Evolutionary conservation across 1,284 basidiomycete species (phyloP).

Genomic region (Ganoderma lingzhi): DNA sequence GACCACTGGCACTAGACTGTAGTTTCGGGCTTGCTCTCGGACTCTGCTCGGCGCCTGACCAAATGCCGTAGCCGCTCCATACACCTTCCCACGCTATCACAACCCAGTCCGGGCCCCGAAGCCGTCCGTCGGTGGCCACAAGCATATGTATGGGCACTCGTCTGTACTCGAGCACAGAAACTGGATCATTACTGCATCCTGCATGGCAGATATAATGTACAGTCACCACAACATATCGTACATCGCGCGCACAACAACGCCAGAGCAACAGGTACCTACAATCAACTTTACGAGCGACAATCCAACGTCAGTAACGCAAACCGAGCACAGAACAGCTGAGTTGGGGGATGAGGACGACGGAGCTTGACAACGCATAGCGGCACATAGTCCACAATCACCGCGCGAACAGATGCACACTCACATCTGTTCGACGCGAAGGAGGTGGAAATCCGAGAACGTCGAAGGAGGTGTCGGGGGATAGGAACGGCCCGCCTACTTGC

Average conservation of each 20-base stretch:
- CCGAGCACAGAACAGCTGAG: neutral
- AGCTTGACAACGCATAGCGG: conserved; percentile 8
- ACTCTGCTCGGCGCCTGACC: neutral
- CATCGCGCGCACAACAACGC: conserved; percentile 12
- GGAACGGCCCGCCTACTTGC: conserved; percentile 51
- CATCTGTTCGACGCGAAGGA: conserved; percentile 6
- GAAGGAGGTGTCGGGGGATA: neutral
- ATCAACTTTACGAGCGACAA: conserved; percentile 11
- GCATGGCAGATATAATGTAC: conserved; percentile 29
- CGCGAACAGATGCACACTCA: conserved; percentile 6
- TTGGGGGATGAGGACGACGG: conserved; percentile 1
- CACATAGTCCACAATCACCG: conserved; percentile 9
- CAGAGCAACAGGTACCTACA: conserved; percentile 7
- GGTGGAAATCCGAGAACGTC: neutral
- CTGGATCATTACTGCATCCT: conserved; percentile 25
- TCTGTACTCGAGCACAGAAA: neutral
- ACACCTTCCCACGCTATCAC: conserved; percentile 20
- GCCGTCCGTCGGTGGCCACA: conserved; percentile 7
- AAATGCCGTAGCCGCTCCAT: conserved; percentile 5
- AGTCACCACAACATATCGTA: conserved; percentile 26
- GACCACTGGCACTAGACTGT: too few relatives aligned
- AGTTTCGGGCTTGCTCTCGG: conserved; percentile 20
- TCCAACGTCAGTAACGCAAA: conserved; percentile 23
- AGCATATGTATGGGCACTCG: neutral
- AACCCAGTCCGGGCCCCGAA: neutral